Conservation (phyloP, 176 grass and related monocot species). For the Carex parvula region DNA sequence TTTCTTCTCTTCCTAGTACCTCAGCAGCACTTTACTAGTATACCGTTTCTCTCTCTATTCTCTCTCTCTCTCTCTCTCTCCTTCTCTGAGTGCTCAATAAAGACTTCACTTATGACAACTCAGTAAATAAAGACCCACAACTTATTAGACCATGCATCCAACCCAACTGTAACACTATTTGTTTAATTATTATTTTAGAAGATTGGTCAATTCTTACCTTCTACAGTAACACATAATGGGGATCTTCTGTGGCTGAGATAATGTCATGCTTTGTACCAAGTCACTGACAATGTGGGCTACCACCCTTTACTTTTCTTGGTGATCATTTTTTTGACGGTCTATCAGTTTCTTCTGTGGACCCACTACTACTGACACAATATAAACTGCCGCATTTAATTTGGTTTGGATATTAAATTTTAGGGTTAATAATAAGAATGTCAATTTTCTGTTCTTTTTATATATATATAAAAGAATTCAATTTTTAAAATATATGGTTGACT, state of each 20-base stretch:
- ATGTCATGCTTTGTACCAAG: not conserved
- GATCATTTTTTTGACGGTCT: not conserved
- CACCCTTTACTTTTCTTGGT: not conserved
- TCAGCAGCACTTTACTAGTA: slow-evolving; percentile 25
- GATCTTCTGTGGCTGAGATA: not conserved
- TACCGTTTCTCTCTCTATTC: no score
- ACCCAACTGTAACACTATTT: slow-evolving; percentile 32
- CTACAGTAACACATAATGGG: not conserved
- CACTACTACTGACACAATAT: not conserved
- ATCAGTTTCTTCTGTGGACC: not conserved
- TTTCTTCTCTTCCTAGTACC: slow-evolving; percentile 24
- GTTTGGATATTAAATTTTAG: not conserved
- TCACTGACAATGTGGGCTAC: not conserved
- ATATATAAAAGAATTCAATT: not conserved
- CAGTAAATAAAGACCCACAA: slow-evolving; percentile 26
- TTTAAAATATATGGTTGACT: not conserved
- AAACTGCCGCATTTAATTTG: not conserved
- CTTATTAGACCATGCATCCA: slow-evolving; percentile 23
- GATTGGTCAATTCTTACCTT: slow-evolving; percentile 7
- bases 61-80: not conserved
- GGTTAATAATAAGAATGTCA: not conserved
- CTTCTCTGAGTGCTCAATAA: slow-evolving; percentile 10
- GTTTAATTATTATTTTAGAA: slow-evolving; percentile 2
- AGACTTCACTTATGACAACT: slow-evolving; percentile 19
- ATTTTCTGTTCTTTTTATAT: not conserved